These are phyloP conservation scores for Funneliformis mosseae DNA, from an alignment of 192 early-diverging fungal genomes.

Conservation along the genomic window DNA sequence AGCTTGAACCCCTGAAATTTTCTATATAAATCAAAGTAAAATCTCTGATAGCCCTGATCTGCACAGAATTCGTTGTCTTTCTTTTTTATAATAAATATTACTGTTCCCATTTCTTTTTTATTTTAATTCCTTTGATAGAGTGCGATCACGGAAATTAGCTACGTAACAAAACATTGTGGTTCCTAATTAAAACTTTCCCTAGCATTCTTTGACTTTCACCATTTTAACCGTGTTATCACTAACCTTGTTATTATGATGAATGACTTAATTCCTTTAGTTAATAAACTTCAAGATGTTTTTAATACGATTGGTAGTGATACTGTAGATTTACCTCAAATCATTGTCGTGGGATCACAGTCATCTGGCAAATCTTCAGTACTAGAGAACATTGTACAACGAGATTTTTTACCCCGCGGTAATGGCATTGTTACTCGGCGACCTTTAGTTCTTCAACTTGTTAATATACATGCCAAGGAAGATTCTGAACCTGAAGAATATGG, in stretches of 20 bases:
- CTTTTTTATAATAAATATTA: no score
- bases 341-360: slow-evolving; percentile 86
- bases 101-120: no score
- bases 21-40: no score
- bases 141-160: no score
- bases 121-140: no score
- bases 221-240: no score
- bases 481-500: slow-evolving; percentile 40
- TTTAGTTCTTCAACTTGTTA: slow-evolving; percentile 78
- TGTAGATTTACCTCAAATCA: slow-evolving; percentile 83
- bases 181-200: no score
- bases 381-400: slow-evolving; percentile 96
- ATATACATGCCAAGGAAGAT: slow-evolving; percentile 49
- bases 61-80: no score
- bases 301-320: slow-evolving; percentile 71
- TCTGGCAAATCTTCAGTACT: slow-evolving; percentile 97
- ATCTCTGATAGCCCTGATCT: no score
- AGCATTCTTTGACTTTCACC: no score
- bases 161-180: no score
- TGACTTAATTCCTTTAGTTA: slow-evolving; percentile 80
- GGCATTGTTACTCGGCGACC: slow-evolving; percentile 85
- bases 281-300: slow-evolving; percentile 82
- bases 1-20: no score
- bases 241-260: slow-evolving; percentile 52
- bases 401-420: slow-evolving; percentile 94